Evolutionary conservation across 2,329 filamentous ascomycete species (phyloP).

Genomic region (Taxawa tesnikishii): DNA sequence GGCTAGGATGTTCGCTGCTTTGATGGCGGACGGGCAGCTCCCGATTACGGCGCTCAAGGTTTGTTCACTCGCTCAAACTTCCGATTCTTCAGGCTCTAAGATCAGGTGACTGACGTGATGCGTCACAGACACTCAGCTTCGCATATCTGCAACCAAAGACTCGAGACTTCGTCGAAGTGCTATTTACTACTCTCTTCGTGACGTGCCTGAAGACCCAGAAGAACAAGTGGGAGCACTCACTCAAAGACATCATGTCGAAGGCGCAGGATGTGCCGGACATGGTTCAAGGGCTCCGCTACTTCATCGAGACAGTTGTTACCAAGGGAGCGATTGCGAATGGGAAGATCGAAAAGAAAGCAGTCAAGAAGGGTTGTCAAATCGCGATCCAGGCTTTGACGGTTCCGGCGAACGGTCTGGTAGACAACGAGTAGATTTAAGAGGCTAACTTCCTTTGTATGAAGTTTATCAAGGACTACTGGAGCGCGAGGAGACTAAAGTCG

Average conservation of each 20-base stretch:
- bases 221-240: slow-evolving; percentile 40
- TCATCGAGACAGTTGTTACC: slow-evolving; percentile 61
- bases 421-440: slow-evolving; percentile 4
- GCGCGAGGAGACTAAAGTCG: slow-evolving; percentile 32
- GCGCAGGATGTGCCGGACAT: slow-evolving; percentile 55
- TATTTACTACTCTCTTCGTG: slow-evolving; percentile 58
- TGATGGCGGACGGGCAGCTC: slow-evolving; percentile 49
- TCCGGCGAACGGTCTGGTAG: slow-evolving; percentile 1
- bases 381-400: slow-evolving; percentile 14
- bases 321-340: slow-evolving; percentile 45
- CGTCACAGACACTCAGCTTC: slow-evolving; percentile 68
- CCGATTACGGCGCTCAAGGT: slow-evolving; percentile 46
- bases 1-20: slow-evolving; percentile 51
- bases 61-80: too few species aligned
- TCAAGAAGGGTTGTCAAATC: slow-evolving; percentile 30
- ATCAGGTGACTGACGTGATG: too few species aligned
- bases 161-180: slow-evolving; percentile 63
- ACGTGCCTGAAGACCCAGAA: slow-evolving; percentile 29
- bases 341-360: slow-evolving; percentile 38
- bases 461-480: slow-evolving; percentile 43
- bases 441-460: too few species aligned
- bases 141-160: slow-evolving; percentile 66
- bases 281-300: slow-evolving; percentile 63
- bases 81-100: too few species aligned
- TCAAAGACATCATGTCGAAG: slow-evolving; percentile 56